Evolutionary conservation across 2,329 filamentous ascomycete species (phyloP), one percentile per base, ranked within the genome.

Genomic region (Ophiostoma fasciatum): DNA sequence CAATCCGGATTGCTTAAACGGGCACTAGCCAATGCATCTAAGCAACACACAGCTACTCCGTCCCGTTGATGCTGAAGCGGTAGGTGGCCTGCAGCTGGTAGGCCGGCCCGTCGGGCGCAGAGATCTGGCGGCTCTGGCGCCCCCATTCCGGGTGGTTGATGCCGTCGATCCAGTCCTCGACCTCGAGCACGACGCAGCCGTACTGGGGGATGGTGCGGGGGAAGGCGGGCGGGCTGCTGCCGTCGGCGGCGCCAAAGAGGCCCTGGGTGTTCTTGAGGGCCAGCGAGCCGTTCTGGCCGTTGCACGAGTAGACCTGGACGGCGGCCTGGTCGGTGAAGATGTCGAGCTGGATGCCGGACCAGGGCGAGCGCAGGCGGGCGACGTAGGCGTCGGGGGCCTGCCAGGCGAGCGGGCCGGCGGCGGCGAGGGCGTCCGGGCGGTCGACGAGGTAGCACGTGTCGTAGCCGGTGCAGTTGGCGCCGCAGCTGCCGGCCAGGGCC

Each of bases 81-180:
- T 77, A 78, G 45, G 61, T 69, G 4, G 73, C 73, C 56, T 73
- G 63, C 43, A 78, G 56, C n/a, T 72, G 64, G 49, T 73, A 78
- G 4, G 71, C 69, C 42, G 67, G 66, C 37, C 62, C 71, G 8
- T 65, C 71, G 1, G 74, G 74, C 21, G 57, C 63, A 47, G 60
- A 78, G 41, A 79, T 59, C 50, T 78, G 73, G 58, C 67, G 74
- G 36, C 50, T 51, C 31, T 64, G 58, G 37, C 87, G 71, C 40
- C 74, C 74, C 88, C 88, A 94, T 56, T 84, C 72, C 0, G 87
- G 87, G 48, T 92, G 72, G 60, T 94, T 94, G 60, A 96, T 90
- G 19, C 69, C 85, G 53, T 93, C 87, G 51, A 94, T 93, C 72
- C 76, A 94, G 55, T 90, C 85, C 64, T 94, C 74, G 11, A 90